These are phyloP conservation scores for Petunia hybrid DNA, from an alignment of 305 asterid genomes.

Conservation along the genomic window DNA sequence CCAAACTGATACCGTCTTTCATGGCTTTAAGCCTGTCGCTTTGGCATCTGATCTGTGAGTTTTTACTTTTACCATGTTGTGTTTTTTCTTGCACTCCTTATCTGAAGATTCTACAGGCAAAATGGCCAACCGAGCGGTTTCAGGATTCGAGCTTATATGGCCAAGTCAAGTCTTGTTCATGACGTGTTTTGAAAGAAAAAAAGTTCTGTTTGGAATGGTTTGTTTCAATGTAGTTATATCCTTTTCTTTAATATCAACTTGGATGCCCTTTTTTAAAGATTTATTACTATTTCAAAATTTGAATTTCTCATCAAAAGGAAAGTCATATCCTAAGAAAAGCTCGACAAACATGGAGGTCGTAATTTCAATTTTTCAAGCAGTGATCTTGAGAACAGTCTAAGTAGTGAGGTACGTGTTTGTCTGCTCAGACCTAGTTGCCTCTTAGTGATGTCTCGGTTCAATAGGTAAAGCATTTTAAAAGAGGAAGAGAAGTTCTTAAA, in stretches of 20 bases:
- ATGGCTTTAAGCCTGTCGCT: constrained; percentile 79
- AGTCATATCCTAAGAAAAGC: background rate
- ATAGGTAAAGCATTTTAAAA: background rate
- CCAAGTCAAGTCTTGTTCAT: constrained; percentile 5
- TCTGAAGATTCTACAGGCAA: constrained; percentile 17
- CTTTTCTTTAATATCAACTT: constrained; percentile 15
- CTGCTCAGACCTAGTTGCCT: background rate
- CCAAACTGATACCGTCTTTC: constrained; percentile 67
- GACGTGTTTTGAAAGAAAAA: background rate
- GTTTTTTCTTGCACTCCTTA: background rate
- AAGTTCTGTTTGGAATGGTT: background rate
- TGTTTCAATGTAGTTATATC: constrained; percentile 11
- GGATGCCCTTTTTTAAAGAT: background rate
- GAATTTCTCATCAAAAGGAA: background rate
- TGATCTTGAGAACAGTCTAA: background rate
- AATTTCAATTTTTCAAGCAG: background rate
- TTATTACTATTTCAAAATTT: background rate
- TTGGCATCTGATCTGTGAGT: constrained; percentile 38
- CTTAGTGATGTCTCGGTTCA: background rate
- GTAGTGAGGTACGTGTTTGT: background rate
- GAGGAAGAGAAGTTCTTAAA: background rate
- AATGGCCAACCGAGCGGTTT: constrained; percentile 18
- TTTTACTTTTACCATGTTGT: background rate
- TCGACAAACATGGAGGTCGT: background rate
- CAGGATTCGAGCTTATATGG: constrained; percentile 3